Percentiles rank a stretch among this genome's conserved stretches.
These are phyloP conservation scores for Lepraria neglecta DNA, from an alignment of 495 filamentous ascomycete species.

Conservation along the genomic window DNA sequence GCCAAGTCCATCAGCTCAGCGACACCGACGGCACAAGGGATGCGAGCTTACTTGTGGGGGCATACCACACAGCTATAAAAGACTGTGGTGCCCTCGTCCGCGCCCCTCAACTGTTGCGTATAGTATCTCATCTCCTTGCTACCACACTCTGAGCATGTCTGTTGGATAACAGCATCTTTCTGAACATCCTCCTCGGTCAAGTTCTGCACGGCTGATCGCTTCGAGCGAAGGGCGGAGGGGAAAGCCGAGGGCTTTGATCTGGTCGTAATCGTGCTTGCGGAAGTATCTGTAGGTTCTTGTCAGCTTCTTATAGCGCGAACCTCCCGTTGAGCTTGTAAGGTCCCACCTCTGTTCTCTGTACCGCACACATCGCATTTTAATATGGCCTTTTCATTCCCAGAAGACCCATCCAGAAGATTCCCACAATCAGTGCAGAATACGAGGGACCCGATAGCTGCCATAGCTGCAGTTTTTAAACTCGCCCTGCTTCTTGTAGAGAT, in stretches of 20 bases:
- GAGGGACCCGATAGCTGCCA: conserved; percentile 83
- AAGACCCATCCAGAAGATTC: conserved; percentile 75
- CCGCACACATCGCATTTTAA: conserved; percentile 82
- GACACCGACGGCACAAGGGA: neutral
- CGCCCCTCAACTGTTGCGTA: conserved; percentile 79
- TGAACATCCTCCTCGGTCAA: conserved; percentile 71
- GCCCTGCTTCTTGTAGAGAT: neutral
- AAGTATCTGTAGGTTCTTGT: conserved; percentile 52
- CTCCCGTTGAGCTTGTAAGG: conserved; percentile 13
- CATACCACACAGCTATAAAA: conserved; percentile 78
- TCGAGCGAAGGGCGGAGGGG: conserved; percentile 77
- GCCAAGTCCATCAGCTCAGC: neutral
- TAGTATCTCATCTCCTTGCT: conserved; percentile 77
- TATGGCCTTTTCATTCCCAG: conserved; percentile 64
- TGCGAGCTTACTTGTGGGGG: conserved; percentile 63
- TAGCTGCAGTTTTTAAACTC: conserved; percentile 32
- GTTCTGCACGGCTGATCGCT: conserved; percentile 76
- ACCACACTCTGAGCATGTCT: conserved; percentile 75
- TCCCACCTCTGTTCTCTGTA: conserved; percentile 69
- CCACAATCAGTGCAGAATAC: conserved; percentile 94
- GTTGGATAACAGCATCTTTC: conserved; percentile 63
- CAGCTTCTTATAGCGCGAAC: neutral
- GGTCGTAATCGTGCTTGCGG: conserved; percentile 74
- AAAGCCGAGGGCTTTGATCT: conserved; percentile 78
- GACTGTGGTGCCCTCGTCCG: conserved; percentile 89